Percentiles rank a stretch among this genome's conserved stretches.
Evolutionary conservation across 495 filamentous ascomycete species (phyloP).

Genomic region (Neurospora sp.): DNA sequence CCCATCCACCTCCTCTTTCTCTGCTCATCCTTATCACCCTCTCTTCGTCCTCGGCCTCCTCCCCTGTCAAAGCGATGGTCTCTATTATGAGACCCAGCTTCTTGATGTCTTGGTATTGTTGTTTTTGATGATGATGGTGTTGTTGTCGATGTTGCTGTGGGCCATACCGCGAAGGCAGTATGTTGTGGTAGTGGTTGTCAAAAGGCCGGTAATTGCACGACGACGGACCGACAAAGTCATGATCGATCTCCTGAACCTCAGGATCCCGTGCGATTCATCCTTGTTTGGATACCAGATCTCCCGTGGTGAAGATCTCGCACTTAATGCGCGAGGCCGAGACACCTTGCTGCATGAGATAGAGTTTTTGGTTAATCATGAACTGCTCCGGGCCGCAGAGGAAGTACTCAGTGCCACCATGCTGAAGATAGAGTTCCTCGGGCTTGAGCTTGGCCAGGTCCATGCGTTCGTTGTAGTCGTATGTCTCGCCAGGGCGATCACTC

Average conservation of each 20-base stretch:
- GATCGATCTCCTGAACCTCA: not conserved
- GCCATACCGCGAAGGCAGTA: not conserved
- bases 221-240: not conserved
- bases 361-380: conserved; percentile 54
- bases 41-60: not conserved
- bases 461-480: conserved; percentile 47
- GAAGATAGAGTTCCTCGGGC: conserved; percentile 40
- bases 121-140: not conserved
- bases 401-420: conserved; percentile 47
- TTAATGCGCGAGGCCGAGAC: conserved; percentile 46
- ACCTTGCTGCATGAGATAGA: conserved; percentile 39
- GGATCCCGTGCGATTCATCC: not conserved
- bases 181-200: not conserved
- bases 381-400: conserved; percentile 58
- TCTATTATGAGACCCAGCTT: not conserved
- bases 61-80: not conserved
- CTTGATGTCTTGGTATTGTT: not conserved
- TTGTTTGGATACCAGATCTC: conserved; percentile 26
- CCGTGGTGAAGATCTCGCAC: conserved; percentile 62
- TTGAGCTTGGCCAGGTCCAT: conserved; percentile 47
- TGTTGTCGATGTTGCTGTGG: not conserved
- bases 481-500: conserved; percentile 40
- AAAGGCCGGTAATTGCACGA: not conserved
- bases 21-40: not conserved
- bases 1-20: not conserved